Base-by-base conservation (phyloP, 2,329 filamentous ascomycete species). In the Apiospora sp. region DNA sequence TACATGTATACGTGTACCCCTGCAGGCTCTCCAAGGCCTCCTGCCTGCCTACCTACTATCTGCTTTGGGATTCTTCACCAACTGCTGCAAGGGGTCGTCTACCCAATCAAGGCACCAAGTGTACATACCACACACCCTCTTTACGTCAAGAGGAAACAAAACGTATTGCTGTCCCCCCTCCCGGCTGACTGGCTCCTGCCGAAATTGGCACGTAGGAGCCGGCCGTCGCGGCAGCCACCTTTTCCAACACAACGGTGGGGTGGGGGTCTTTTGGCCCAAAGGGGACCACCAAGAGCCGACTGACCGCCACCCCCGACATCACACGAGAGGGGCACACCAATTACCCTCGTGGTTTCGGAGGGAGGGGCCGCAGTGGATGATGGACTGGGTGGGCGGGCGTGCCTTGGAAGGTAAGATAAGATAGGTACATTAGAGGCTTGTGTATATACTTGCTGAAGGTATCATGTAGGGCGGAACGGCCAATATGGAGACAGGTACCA, bases 121-220 rank as follows among this genome's bases (percentile, higher is more conserved):
- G 14, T 46, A 16, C 44, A 16, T 46, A 19, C 14, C 0, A 1
- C 37, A 8, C 8, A 6, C 19, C 46, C 22, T 22, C 6, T 49
- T 41, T 41, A 19, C 54, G 54, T 61, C 54, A 61, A 37, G 54
- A 61, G 22, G 54, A 61, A 61, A 61, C 54, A 30, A 61, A 61
- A 61, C 30, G n/a, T n/a, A 0, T 2, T 41, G 1, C 37, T 10
- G 1, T 13, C 24, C 2, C 51, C 54, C 4, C 54, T 22, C 54
- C 16, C 24, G 22, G 54, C 30, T 13, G 22, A 6, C 30, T n/a
- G n/a, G 48, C 48, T 49, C 19, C 19, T 61, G 54, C 54, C 22
- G 19, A 61, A n/a, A 30, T 61, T 37, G 54, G 30, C 0, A 22
- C 22, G 24, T 64, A 37, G 16, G 34, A 22, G 22, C 34, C 34